These are phyloP conservation scores for Styphnolobium japonicum DNA, from an alignment of 306 rosid species.

Conservation along the genomic window DNA sequence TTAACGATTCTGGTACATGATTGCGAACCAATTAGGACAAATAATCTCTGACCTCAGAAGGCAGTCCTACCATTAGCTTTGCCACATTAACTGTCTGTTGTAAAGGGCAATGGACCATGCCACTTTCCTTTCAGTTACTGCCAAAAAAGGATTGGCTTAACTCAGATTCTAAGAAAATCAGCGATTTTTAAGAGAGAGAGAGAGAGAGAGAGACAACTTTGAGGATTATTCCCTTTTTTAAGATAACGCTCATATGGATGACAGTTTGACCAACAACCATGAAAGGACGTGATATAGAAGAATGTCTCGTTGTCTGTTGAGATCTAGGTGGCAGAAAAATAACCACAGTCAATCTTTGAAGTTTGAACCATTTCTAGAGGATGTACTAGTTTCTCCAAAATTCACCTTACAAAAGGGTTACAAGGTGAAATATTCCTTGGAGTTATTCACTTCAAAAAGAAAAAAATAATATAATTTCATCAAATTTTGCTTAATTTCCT, in stretches of 20 bases:
- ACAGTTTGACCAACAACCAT: neutral
- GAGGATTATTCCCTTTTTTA: slow-evolving; percentile 11
- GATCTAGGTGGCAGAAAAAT: neutral
- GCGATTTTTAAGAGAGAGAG: slow-evolving; percentile 2
- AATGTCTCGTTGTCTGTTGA: neutral
- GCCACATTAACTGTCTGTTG: slow-evolving; percentile 42
- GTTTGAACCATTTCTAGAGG: neutral
- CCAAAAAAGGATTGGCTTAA: slow-evolving; percentile 32
- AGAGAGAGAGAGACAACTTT: slow-evolving; percentile 14
- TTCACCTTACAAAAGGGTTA: neutral
- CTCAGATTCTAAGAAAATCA: slow-evolving; percentile 28
- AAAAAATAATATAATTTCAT: neutral
- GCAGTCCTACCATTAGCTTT: slow-evolving; percentile 34
- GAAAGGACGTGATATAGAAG: neutral
- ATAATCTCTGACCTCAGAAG: slow-evolving; percentile 51
- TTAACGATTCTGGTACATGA: slow-evolving; percentile 28
- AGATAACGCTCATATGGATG: slow-evolving; percentile 7
- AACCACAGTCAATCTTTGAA: neutral
- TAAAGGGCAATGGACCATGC: slow-evolving; percentile 25
- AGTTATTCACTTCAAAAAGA: neutral
- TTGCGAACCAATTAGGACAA: slow-evolving; percentile 52
- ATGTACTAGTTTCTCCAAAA: neutral
- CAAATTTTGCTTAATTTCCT: neutral
- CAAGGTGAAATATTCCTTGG: neutral
- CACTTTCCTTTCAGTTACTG: slow-evolving; percentile 20